Percentiles rank a stretch among this genome's conserved stretches.
phyloP scores from a whole-genome alignment of 2,329 filamentous ascomycete species.

The Zalaria sp. region DNA sequence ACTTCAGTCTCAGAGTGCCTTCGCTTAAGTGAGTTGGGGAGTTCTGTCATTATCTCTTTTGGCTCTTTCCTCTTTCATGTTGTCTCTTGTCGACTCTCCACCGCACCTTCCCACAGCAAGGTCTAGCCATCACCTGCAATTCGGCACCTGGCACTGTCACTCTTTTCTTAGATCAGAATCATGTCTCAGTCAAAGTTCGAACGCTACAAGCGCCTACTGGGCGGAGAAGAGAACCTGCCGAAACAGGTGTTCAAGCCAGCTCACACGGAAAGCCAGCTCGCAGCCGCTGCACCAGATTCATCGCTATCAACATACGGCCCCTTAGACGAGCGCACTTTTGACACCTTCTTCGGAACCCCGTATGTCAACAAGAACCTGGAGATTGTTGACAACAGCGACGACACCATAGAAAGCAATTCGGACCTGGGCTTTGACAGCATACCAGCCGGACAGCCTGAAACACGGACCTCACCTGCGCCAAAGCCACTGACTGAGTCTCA shows the following conservation, averaged over 20 bases:
- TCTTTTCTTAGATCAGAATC: background rate
- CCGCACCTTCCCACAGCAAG: too few species aligned
- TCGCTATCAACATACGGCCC: background rate
- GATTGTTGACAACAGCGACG: background rate
- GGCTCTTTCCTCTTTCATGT: too few species aligned
- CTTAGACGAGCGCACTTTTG: background rate
- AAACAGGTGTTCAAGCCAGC: background rate
- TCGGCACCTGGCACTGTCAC: too few species aligned
- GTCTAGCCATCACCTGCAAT: too few species aligned
- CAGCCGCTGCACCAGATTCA: background rate
- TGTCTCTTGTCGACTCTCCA: too few species aligned
- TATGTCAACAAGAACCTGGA: background rate
- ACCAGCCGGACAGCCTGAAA: too few species aligned
- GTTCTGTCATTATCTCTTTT: too few species aligned
- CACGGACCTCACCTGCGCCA: too few species aligned
- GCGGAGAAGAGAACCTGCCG: slow-evolving; percentile 12
- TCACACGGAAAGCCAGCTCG: background rate
- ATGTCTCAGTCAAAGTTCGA: slow-evolving; percentile 1
- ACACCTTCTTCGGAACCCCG: background rate
- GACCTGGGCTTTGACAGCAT: too few species aligned
- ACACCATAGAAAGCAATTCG: background rate
- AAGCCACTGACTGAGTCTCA: too few species aligned
- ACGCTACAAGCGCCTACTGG: slow-evolving; percentile 1
- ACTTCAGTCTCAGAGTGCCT: too few species aligned
- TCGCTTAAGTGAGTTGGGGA: too few species aligned